These are phyloP conservation scores for Darksidea phi DNA, from an alignment of 495 filamentous ascomycete species.

Conservation along the genomic window DNA sequence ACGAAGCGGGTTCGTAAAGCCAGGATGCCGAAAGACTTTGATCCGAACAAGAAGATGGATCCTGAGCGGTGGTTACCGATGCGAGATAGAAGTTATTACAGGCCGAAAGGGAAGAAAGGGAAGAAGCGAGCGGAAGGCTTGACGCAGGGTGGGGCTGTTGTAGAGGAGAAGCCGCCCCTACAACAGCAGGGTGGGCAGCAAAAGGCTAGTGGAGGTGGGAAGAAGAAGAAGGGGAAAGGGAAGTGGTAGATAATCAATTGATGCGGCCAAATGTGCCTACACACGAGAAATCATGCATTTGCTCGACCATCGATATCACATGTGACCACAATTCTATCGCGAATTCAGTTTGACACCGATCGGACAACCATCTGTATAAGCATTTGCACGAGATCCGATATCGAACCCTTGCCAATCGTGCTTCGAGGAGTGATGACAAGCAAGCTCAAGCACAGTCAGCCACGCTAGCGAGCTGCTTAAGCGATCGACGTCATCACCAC, in stretches of 20 bases:
- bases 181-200: not conserved
- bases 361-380: not conserved
- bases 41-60: conserved; percentile 71
- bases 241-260: conserved; percentile 29
- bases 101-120: conserved; percentile 87
- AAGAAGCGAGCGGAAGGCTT: conserved; percentile 73
- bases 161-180: conserved; percentile 32
- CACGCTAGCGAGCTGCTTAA: not conserved
- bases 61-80: conserved; percentile 92
- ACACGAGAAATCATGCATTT: too few species aligned
- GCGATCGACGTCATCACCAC: conserved; percentile 1
- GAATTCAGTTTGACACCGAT: not conserved
- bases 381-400: too few species aligned
- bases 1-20: conserved; percentile 68
- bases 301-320: too few species aligned
- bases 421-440: not conserved
- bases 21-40: conserved; percentile 75
- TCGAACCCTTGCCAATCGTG: too few species aligned
- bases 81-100: conserved; percentile 80
- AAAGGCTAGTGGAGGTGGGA: conserved; percentile 23
- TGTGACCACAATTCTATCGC: not conserved
- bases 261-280: too few species aligned
- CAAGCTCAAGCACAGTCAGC: not conserved
- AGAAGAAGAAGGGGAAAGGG: conserved; percentile 34
- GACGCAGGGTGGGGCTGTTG: conserved; percentile 65